Evolutionary conservation across 768 basidiomycete genomes (phyloP).

Genomic region (Paxillus ammoniavirescens): DNA sequence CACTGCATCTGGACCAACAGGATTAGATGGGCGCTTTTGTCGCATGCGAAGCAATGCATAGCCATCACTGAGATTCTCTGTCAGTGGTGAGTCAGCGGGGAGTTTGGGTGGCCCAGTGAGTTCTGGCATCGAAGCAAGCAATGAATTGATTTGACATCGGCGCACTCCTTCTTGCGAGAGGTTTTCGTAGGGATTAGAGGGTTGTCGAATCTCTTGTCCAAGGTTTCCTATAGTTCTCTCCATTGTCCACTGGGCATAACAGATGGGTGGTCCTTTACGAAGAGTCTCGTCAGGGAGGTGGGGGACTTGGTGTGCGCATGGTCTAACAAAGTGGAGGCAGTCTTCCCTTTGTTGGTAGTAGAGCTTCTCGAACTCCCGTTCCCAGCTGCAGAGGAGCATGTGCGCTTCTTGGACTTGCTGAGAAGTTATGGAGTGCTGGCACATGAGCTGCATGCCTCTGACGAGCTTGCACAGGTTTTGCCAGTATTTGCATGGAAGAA

Average conservation of each 20-base stretch:
- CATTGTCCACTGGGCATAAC: conserved; percentile 8
- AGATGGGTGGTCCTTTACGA: conserved; percentile 14
- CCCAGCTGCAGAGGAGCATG: no score
- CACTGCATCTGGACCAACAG: neutral
- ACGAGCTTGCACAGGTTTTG: no score
- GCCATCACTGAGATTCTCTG: conserved; percentile 12
- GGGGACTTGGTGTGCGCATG: no score
- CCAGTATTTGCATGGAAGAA: no score
- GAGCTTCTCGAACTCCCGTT: no score
- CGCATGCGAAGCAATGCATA: conserved; percentile 11
- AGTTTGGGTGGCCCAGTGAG: neutral
- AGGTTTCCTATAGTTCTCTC: no score
- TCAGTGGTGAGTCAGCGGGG: neutral
- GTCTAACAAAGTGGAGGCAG: no score
- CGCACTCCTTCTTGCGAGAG: conserved; percentile 21
- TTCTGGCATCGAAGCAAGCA: neutral
- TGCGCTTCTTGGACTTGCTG: no score
- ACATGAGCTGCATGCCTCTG: no score
- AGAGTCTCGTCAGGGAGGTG: no score
- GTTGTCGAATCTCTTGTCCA: conserved; percentile 15
- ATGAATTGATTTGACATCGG: conserved; percentile 17
- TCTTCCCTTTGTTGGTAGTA: no score
- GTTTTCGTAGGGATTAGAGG: conserved; percentile 25
- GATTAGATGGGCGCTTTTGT: neutral
- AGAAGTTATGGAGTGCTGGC: no score